These are phyloP conservation scores for Ligustrum vulgare DNA, from an alignment of 257 asterid species.

Conservation along the genomic window DNA sequence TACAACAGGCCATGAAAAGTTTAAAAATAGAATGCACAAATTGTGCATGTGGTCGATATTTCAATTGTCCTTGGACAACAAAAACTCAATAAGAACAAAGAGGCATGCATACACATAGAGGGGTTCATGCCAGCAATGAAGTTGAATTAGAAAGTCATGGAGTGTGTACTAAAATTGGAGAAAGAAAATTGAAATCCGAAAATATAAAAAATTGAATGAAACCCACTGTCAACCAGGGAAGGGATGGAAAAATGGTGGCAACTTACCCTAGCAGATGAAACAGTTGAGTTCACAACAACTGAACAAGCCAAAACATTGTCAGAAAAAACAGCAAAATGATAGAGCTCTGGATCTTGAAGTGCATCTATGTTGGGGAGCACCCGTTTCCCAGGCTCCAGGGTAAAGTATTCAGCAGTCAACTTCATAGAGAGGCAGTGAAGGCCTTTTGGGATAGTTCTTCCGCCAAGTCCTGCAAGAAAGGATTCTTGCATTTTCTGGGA, in stretches of 20 bases:
- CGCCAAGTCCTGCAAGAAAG: conserved; percentile 75
- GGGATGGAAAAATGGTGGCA: conserved; percentile 12
- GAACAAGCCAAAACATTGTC: conserved; percentile 91
- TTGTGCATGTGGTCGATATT: too few species aligned
- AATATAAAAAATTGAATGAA: not conserved
- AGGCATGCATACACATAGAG: not conserved
- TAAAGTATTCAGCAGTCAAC: conserved; percentile 79
- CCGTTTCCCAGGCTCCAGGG: conserved; percentile 58
- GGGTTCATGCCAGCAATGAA: too few species aligned
- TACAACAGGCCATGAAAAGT: too few species aligned
- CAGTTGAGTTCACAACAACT: conserved; percentile 87
- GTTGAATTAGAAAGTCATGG: too few species aligned
- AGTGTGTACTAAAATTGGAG: too few species aligned
- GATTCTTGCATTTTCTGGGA: conserved; percentile 62
- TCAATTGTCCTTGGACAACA: not conserved
- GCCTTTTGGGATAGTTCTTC: conserved; percentile 87
- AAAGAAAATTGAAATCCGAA: too few species aligned
- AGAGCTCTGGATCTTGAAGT: conserved; percentile 57
- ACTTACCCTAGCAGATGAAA: conserved; percentile 71
- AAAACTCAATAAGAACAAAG: not conserved
- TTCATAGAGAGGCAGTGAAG: conserved; percentile 91
- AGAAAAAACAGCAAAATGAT: conserved; percentile 85
- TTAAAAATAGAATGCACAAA: too few species aligned
- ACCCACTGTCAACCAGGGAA: not conserved
- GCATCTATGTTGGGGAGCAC: conserved; percentile 56